These are phyloP conservation scores for Aristolochia contorta DNA, from an alignment of 164 flowering plant genomes.

Conservation along the genomic window DNA sequence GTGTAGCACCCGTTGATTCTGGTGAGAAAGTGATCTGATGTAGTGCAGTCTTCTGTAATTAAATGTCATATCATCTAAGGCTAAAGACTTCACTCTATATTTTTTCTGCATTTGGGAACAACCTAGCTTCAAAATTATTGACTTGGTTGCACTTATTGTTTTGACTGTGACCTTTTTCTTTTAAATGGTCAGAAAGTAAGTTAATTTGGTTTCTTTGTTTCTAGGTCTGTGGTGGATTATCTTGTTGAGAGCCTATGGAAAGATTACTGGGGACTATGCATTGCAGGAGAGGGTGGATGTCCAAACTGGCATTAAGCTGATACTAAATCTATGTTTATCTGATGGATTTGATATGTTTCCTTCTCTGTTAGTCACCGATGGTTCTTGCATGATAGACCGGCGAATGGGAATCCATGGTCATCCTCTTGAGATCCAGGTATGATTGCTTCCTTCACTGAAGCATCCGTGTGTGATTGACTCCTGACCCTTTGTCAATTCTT, in stretches of 20 bases:
- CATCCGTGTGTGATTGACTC: neutral
- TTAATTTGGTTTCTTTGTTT: neutral
- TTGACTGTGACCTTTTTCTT: too few species aligned
- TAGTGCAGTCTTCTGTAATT: neutral
- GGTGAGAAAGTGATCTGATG: constrained; percentile 30
- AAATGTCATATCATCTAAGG: too few species aligned
- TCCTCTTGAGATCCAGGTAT: constrained; percentile 91
- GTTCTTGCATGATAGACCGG: constrained; percentile 95
- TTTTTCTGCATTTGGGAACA: neutral
- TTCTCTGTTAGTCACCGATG: constrained; percentile 81
- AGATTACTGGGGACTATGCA: constrained; percentile 72
- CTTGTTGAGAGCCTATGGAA: constrained; percentile 87
- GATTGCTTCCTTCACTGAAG: neutral
- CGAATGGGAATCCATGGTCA: constrained; percentile 97
- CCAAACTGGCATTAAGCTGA: constrained; percentile 78
- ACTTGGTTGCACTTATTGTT: too few species aligned
- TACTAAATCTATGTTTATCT: constrained; percentile 65
- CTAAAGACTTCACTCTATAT: neutral
- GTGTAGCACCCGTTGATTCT: constrained; percentile 97
- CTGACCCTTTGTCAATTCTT: neutral
- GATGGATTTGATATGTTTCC: constrained; percentile 99
- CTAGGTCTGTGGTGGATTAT: constrained; percentile 97
- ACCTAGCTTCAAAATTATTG: too few species aligned
- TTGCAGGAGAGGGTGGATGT: constrained; percentile 90
- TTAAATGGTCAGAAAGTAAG: neutral